phyloP scores from a whole-genome alignment of 176 grass and related monocot species.

The Miscanthus lutarioriparius region DNA sequence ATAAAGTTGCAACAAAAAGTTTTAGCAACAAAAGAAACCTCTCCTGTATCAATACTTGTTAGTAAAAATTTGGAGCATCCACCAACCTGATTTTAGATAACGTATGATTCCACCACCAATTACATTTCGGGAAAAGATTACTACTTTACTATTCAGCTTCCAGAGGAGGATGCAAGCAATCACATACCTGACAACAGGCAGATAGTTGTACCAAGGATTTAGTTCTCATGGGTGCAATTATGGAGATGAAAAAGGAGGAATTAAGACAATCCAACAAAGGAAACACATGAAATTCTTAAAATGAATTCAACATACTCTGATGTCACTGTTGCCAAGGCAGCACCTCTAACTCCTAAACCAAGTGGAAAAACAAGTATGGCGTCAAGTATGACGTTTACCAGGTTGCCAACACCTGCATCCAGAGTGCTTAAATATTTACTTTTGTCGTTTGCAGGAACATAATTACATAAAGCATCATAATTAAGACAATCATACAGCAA shows the following conservation, averaged over 20 bases:
- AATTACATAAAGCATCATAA: neutral
- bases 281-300: neutral
- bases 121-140: constrained; percentile 59
- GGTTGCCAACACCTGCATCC: constrained; percentile 73
- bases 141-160: constrained; percentile 77
- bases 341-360: constrained; percentile 84
- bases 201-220: neutral
- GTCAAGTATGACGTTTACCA: constrained; percentile 77
- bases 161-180: constrained; percentile 73
- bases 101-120: constrained; percentile 45
- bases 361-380: constrained; percentile 72
- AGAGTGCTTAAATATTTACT: neutral
- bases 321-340: constrained; percentile 82
- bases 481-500: neutral
- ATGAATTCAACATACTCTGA: constrained; percentile 73
- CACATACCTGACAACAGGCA: constrained; percentile 59
- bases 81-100: constrained; percentile 87
- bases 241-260: neutral
- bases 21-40: neutral
- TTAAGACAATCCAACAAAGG: no score
- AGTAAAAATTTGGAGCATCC: neutral
- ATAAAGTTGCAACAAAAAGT: neutral
- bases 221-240: neutral
- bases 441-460: neutral
- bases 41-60: neutral